Conservation (phyloP, 1,139 yeast genomes). For the Geotrichum restrictum region DNA sequence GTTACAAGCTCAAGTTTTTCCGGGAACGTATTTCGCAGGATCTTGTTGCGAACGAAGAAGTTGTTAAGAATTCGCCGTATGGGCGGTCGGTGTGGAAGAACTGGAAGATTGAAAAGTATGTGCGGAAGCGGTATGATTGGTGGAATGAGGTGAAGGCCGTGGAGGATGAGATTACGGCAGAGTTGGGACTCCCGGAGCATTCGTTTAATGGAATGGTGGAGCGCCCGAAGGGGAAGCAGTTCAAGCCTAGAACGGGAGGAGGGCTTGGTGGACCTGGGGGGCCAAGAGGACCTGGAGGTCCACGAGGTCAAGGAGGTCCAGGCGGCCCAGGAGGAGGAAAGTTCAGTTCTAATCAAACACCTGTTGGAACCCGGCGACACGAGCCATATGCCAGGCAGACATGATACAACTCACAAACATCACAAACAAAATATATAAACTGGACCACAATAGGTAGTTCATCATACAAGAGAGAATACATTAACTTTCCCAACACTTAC, state of each 20-base stretch:
- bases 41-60: slow-evolving; percentile 55
- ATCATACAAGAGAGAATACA: background rate
- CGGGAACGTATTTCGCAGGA: slow-evolving; percentile 82
- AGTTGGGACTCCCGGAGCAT: slow-evolving; percentile 24
- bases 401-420: too few species aligned
- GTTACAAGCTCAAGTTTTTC: slow-evolving; percentile 71
- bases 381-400: slow-evolving; percentile 3
- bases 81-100: slow-evolving; percentile 94
- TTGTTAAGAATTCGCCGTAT: slow-evolving; percentile 76
- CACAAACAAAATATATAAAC: background rate
- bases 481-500: too few species aligned
- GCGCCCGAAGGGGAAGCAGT: background rate
- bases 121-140: slow-evolving; percentile 80
- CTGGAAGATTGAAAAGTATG: slow-evolving; percentile 79
- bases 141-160: slow-evolving; percentile 66
- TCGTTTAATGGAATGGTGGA: slow-evolving; percentile 10
- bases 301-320: background rate
- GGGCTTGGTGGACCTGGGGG: background rate
- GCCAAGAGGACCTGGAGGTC: background rate
- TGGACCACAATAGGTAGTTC: background rate
- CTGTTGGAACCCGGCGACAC: slow-evolving; percentile 13
- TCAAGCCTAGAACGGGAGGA: background rate
- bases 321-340: background rate
- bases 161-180: slow-evolving; percentile 43
- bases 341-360: slow-evolving; percentile 3